Percentiles rank a stretch among this genome's conserved stretches.
Conservation (phyloP, 2,329 filamentous ascomycete genomes). For the Verticillium zaregamsianum region DNA sequence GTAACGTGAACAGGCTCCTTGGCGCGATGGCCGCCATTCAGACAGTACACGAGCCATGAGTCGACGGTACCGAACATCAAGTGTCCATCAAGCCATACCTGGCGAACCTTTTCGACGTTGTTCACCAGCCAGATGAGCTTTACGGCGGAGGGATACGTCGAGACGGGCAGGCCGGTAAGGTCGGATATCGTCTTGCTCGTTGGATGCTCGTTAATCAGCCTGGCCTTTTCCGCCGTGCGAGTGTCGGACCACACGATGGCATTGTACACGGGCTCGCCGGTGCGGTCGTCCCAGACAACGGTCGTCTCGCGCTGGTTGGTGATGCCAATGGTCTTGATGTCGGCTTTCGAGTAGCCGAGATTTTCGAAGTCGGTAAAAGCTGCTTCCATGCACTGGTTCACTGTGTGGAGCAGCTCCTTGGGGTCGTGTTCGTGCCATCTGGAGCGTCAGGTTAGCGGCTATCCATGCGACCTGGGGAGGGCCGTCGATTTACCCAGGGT, state of each 20-base stretch:
- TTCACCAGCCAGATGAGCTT: constrained; percentile 81
- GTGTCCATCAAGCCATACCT: constrained; percentile 71
- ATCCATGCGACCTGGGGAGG: neutral
- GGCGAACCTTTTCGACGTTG: constrained; percentile 63
- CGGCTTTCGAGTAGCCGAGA: constrained; percentile 61
- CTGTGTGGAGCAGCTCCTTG: constrained; percentile 67
- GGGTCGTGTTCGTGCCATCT: constrained; percentile 93
- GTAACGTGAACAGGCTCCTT: constrained; percentile 67
- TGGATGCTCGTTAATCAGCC: constrained; percentile 49
- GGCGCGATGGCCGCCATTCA: constrained; percentile 67
- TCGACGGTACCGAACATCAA: constrained; percentile 86
- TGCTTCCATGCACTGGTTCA: constrained; percentile 74
- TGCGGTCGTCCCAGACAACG: constrained; percentile 77
- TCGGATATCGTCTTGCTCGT: constrained; percentile 23
- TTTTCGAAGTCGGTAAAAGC: constrained; percentile 67
- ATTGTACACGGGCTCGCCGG: constrained; percentile 76
- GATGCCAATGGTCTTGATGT: constrained; percentile 77
- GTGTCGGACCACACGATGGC: constrained; percentile 92
- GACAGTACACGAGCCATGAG: constrained; percentile 79
- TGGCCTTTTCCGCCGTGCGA: constrained; percentile 65
- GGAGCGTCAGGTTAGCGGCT: neutral
- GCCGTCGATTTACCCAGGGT: neutral
- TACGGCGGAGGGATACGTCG: constrained; percentile 82
- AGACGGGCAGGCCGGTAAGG: constrained; percentile 76
- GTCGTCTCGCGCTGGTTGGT: constrained; percentile 90